These are phyloP conservation scores for Magnusiomyces fungicola DNA, from an alignment of 1,139 yeast species.

Conservation along the genomic window DNA sequence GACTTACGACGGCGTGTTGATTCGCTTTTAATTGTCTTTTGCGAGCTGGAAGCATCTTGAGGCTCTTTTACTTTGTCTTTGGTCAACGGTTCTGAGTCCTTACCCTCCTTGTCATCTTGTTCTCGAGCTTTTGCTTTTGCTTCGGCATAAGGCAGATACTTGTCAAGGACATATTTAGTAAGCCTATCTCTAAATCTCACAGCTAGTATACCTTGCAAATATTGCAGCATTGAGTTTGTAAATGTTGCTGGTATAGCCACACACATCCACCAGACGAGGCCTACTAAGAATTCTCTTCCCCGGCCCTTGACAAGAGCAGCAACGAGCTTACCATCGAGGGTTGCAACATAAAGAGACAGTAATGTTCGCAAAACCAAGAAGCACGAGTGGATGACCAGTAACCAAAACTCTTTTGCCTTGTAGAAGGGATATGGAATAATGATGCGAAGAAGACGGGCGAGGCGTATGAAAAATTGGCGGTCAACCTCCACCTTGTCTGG, in stretches of 20 bases:
- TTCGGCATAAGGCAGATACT: conserved; percentile 48
- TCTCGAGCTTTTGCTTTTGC: conserved; percentile 28
- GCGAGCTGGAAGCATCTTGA: not conserved
- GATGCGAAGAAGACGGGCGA: conserved; percentile 29
- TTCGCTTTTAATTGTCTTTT: not conserved
- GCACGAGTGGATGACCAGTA: conserved; percentile 50
- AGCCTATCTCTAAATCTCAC: conserved; percentile 58
- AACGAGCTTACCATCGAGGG: conserved; percentile 78
- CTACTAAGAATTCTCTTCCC: conserved; percentile 54
- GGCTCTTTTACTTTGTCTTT: no score
- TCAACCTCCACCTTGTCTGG: conserved; percentile 30
- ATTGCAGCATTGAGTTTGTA: conserved; percentile 65
- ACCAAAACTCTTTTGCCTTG: conserved; percentile 31
- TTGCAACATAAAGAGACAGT: conserved; percentile 75
- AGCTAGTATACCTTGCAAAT: conserved; percentile 64
- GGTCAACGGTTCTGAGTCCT: not conserved
- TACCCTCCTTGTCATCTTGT: conserved; percentile 3
- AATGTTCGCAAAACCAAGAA: conserved; percentile 64
- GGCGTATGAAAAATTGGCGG: conserved; percentile 26
- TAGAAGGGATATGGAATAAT: conserved; percentile 32
- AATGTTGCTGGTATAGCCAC: conserved; percentile 83
- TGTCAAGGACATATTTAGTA: conserved; percentile 55
- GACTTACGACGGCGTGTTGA: not conserved
- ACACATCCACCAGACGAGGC: conserved; percentile 71
- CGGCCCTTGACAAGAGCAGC: conserved; percentile 72